A percentile compares a stretch with the other conserved stretches of the same genome.
Conservation (phyloP, 2,329 filamentous ascomycete species). For the Colletotrichum tabaci region DNA sequence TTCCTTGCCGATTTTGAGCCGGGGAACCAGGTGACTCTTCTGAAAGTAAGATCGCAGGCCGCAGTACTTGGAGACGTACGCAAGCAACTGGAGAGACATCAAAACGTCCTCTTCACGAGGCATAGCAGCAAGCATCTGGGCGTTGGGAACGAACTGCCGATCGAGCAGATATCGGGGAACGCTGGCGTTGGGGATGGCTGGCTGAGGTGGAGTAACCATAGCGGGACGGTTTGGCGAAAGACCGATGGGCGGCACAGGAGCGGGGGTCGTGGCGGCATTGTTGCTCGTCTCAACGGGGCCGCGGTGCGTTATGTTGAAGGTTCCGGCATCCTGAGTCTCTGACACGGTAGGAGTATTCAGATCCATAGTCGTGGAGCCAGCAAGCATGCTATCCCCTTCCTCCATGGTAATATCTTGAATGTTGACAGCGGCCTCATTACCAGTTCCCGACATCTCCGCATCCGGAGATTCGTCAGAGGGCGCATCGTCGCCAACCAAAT, state of each 20-base stretch:
- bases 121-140: slow-evolving; percentile 89
- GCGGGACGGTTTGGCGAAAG: slow-evolving; percentile 82
- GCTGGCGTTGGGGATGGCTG: slow-evolving; percentile 78
- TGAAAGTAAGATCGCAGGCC: slow-evolving; percentile 97
- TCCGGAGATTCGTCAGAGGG: slow-evolving; percentile 84
- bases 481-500: slow-evolving; percentile 86
- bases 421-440: slow-evolving; percentile 80
- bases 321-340: slow-evolving; percentile 87
- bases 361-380: slow-evolving; percentile 77
- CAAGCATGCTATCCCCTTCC: slow-evolving; percentile 84
- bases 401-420: slow-evolving; percentile 88
- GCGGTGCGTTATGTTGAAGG: slow-evolving; percentile 94
- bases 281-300: slow-evolving; percentile 88
- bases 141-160: slow-evolving; percentile 76
- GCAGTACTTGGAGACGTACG: slow-evolving; percentile 99
- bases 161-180: slow-evolving; percentile 87
- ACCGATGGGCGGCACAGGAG: slow-evolving; percentile 76
- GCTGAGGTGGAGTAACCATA: slow-evolving; percentile 80
- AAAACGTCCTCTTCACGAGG: slow-evolving; percentile 97
- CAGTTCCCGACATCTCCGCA: slow-evolving; percentile 83
- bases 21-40: slow-evolving; percentile 91
- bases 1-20: slow-evolving; percentile 90
- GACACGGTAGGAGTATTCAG: slow-evolving; percentile 84
- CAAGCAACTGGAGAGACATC: slow-evolving; percentile 96
- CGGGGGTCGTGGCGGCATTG: slow-evolving; percentile 78